Evolutionary conservation across 306 rosid species (phyloP).

Genomic region (Corylus avellana): DNA sequence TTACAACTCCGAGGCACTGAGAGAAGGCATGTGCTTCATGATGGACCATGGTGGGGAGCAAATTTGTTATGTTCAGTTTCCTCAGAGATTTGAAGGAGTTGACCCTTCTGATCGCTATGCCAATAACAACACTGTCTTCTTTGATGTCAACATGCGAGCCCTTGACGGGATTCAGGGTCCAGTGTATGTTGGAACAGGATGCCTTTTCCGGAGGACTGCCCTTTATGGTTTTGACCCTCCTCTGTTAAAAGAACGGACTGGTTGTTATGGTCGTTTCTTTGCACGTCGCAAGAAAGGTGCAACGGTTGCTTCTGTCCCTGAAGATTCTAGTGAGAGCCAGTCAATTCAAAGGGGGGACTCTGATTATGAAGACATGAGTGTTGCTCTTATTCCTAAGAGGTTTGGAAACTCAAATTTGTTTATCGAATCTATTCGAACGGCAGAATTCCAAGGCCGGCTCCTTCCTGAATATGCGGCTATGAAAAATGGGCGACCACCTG

Average conservation of each 20-base stretch:
- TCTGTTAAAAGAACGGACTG: constrained; percentile 23
- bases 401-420: constrained; percentile 75
- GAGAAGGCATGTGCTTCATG: constrained; percentile 92
- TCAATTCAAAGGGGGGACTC: constrained; percentile 24
- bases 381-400: constrained; percentile 59
- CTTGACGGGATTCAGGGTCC: constrained; percentile 88
- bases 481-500: constrained; percentile 61
- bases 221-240: constrained; percentile 87
- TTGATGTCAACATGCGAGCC: constrained; percentile 82
- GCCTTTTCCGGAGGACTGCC: constrained; percentile 70
- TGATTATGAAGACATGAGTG: constrained; percentile 53
- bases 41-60: constrained; percentile 78
- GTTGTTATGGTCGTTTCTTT: constrained; percentile 51
- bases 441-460: constrained; percentile 78
- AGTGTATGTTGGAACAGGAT: constrained; percentile 79
- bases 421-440: constrained; percentile 59
- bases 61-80: constrained; percentile 69
- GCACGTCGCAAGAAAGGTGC: constrained; percentile 45
- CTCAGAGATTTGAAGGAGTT: constrained; percentile 84
- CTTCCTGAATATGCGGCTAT: constrained; percentile 68
- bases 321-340: constrained; percentile 38
- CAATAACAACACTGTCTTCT: constrained; percentile 79
- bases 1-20: constrained; percentile 62
- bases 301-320: constrained; percentile 59
- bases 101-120: constrained; percentile 87